phyloP scores from a whole-genome alignment of 73 alveolate genomes.

The Breviolum minutum region DNA sequence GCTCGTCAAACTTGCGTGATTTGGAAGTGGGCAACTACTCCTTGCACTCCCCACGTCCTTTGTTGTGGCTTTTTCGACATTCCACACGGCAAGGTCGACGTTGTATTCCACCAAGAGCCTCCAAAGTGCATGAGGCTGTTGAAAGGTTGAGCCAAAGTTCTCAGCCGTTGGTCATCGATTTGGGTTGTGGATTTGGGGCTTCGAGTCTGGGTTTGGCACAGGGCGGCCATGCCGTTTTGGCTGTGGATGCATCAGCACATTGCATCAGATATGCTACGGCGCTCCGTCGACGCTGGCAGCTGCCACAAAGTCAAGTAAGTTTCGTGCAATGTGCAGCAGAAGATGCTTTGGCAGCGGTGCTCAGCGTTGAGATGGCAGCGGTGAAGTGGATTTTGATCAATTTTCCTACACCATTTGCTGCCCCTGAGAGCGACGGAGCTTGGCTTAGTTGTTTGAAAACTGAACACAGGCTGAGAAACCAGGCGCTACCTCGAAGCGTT shows the following conservation, averaged over 20 bases:
- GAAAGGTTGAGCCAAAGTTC: neutral
- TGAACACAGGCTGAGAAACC: too few relatives aligned
- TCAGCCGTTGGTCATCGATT: constrained; percentile 36
- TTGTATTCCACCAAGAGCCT: constrained; percentile 30
- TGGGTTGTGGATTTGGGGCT: constrained; percentile 92
- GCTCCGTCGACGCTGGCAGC: constrained; percentile 54
- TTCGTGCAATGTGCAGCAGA: constrained; percentile 55
- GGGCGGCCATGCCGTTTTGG: constrained; percentile 7
- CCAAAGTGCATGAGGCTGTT: constrained; percentile 22
- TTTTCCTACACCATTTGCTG: constrained; percentile 88
- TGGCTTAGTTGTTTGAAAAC: neutral
- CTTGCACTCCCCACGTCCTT: constrained; percentile 64
- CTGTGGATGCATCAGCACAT: constrained; percentile 84
- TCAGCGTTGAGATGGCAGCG: neutral
- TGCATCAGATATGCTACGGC: constrained; percentile 48
- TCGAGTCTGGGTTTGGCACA: constrained; percentile 55
- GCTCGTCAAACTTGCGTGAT: constrained; percentile 24
- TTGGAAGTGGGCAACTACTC: constrained; percentile 49
- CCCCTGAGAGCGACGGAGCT: constrained; percentile 4
- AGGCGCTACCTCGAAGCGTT: too few relatives aligned
- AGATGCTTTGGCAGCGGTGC: constrained; percentile 25
- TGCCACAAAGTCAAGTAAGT: neutral
- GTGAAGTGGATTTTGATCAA: constrained; percentile 81
- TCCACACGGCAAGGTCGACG: constrained; percentile 81
- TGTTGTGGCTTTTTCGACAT: constrained; percentile 80